Conservation (phyloP, 2,329 filamentous ascomycete species). For the Drechslera avenae region DNA sequence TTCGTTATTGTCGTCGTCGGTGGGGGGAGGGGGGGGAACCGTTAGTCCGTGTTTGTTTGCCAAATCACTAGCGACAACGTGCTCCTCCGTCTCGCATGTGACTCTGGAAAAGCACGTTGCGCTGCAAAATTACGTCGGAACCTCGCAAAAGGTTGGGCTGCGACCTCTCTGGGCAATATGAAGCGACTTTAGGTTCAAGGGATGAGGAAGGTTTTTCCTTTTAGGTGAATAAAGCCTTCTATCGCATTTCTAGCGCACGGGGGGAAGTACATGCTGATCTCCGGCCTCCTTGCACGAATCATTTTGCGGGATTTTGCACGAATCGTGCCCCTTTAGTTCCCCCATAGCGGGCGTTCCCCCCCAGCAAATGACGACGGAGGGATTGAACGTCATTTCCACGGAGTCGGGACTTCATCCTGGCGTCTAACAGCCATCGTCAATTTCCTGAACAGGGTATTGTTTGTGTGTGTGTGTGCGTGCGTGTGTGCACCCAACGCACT, state of each 20-base stretch:
- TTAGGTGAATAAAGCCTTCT: constrained; percentile 17
- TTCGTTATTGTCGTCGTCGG: background rate
- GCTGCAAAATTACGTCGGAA: too few species aligned
- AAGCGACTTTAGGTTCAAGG: background rate
- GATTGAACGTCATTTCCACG: constrained; percentile 17
- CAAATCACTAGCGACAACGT: constrained; percentile 26
- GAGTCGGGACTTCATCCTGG: constrained; percentile 20
- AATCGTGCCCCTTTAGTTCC: constrained; percentile 19
- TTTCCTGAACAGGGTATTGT: constrained; percentile 12
- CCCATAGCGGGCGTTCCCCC: constrained; percentile 11
- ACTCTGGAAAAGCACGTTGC: too few species aligned
- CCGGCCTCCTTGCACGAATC: constrained; percentile 30
- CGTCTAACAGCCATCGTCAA: constrained; percentile 16
- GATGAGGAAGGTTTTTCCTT: constrained; percentile 15
- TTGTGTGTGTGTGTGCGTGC: too few species aligned
- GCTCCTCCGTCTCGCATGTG: constrained; percentile 26
- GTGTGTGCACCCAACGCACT: constrained; percentile 14
- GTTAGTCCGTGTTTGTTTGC: background rate
- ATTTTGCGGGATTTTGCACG: constrained; percentile 15
- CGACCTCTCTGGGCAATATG: background rate
- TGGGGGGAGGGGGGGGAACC: background rate
- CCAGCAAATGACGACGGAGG: constrained; percentile 13
- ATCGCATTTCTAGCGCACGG: constrained; percentile 35
- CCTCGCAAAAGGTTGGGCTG: too few species aligned
- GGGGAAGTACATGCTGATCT: constrained; percentile 32